phyloP scores from a whole-genome alignment of 306 rosid species.

The Aeschynomene evenia region DNA sequence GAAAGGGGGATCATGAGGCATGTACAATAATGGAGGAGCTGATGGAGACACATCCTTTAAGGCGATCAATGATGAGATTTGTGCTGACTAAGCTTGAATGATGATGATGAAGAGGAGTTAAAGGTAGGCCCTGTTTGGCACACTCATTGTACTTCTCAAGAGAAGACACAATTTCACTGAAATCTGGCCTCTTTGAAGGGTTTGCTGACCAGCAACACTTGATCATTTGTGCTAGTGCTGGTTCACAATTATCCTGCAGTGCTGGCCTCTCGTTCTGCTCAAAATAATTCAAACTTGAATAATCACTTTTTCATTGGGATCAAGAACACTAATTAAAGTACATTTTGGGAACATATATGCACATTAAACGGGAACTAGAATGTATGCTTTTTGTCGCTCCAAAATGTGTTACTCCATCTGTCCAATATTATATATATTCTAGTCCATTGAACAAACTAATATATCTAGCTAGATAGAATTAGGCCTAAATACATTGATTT shows the following conservation, averaged over 20 bases:
- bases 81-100: conserved; percentile 61
- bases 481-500: no score
- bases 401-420: no score
- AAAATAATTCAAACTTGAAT: neutral
- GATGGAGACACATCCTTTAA: conserved; percentile 74
- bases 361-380: no score
- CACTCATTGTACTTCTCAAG: conserved; percentile 91
- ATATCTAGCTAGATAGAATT: no score
- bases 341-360: no score
- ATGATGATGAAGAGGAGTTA: conserved; percentile 59
- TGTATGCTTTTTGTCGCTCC: no score
- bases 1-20: conserved; percentile 34
- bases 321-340: no score
- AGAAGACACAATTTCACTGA: conserved; percentile 72
- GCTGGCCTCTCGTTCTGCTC: conserved; percentile 95
- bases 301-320: no score
- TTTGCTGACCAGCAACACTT: conserved; percentile 95
- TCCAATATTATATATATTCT: no score
- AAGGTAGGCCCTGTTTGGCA: conserved; percentile 90
- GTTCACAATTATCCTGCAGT: conserved; percentile 87
- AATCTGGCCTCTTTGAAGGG: conserved; percentile 95
- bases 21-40: conserved; percentile 83
- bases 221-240: conserved; percentile 83
- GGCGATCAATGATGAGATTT: conserved; percentile 70
- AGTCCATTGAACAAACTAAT: no score